These are phyloP conservation scores for Luvunga scandens DNA, from an alignment of 345 rosid genomes.

Conservation along the genomic window DNA sequence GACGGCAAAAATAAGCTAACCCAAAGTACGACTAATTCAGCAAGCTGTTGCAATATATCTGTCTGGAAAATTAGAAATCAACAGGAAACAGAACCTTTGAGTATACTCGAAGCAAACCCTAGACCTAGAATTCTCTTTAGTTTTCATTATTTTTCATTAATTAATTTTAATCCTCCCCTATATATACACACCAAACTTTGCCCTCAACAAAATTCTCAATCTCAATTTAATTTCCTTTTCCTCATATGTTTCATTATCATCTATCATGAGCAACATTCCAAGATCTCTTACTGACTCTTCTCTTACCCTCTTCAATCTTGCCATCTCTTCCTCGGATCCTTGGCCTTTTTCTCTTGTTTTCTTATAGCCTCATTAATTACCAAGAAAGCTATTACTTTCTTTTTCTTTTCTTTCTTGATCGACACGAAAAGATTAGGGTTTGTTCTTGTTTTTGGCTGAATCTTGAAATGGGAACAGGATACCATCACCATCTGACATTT, in stretches of 20 bases:
- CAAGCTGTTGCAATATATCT: neutral
- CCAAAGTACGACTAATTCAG: neutral
- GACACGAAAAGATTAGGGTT: neutral
- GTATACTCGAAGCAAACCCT: conserved; percentile 17
- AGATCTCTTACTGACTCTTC: conserved; percentile 70
- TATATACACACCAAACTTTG: conserved; percentile 13
- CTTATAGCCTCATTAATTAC: conserved; percentile 22
- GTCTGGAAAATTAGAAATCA: neutral
- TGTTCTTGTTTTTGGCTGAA: neutral
- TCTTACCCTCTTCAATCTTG: conserved; percentile 63
- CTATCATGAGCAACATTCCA: conserved; percentile 89
- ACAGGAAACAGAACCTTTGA: conserved; percentile 1
- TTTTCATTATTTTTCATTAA: neutral
- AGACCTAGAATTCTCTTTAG: neutral
- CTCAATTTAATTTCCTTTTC: conserved; percentile 12
- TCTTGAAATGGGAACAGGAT: conserved; percentile 41
- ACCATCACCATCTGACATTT: conserved; percentile 33
- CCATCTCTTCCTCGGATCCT: conserved; percentile 79
- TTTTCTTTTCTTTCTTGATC: neutral
- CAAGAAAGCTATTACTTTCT: neutral
- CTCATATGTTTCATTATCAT: conserved; percentile 14
- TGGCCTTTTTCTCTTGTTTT: conserved; percentile 70
- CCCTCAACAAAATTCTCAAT: conserved; percentile 5
- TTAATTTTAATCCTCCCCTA: neutral
- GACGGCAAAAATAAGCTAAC: conserved; percentile 11